Conservation (phyloP, 805 yeast genomes). For the Saccharomycopsis microspora region DNA sequence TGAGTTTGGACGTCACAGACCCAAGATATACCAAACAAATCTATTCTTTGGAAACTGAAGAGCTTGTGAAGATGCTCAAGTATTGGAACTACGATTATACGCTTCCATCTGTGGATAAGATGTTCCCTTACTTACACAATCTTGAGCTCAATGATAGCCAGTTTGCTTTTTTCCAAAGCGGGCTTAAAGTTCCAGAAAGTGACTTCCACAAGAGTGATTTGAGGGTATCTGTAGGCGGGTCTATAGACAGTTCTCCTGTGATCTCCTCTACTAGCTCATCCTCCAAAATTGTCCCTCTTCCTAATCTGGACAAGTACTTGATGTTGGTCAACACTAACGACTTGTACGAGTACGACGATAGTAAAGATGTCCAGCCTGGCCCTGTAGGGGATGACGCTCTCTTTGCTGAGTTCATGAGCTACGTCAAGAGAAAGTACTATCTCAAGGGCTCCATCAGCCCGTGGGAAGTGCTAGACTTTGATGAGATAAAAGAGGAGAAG, state of each 20-base stretch:
- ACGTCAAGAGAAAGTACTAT: constrained; percentile 12
- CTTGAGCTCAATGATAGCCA: constrained; percentile 14
- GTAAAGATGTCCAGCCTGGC: constrained; percentile 15
- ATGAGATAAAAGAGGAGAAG: background rate
- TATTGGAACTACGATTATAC: constrained; percentile 16
- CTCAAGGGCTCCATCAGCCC: constrained; percentile 15
- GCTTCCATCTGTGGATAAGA: constrained; percentile 9
- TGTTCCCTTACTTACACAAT: constrained; percentile 17
- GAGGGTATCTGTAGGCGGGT: background rate
- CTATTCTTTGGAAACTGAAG: constrained; percentile 14
- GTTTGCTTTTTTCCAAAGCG: constrained; percentile 11
- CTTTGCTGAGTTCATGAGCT: background rate
- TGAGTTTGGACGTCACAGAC: constrained; percentile 2
- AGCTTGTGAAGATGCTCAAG: constrained; percentile 14
- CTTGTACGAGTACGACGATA: constrained; percentile 13
- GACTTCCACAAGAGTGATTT: constrained; percentile 6
- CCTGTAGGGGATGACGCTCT: constrained; percentile 18
- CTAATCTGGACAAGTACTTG: constrained; percentile 16
- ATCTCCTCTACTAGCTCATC: background rate
- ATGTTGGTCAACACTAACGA: constrained; percentile 13
- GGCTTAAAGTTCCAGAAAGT: background rate
- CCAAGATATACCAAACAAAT: constrained; percentile 7
- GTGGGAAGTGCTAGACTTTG: constrained; percentile 16
- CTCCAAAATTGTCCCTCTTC: constrained; percentile 14
- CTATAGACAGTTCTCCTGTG: background rate